Conservation (phyloP, 2,329 filamentous ascomycete species). For the Talaromyces sp. region DNA sequence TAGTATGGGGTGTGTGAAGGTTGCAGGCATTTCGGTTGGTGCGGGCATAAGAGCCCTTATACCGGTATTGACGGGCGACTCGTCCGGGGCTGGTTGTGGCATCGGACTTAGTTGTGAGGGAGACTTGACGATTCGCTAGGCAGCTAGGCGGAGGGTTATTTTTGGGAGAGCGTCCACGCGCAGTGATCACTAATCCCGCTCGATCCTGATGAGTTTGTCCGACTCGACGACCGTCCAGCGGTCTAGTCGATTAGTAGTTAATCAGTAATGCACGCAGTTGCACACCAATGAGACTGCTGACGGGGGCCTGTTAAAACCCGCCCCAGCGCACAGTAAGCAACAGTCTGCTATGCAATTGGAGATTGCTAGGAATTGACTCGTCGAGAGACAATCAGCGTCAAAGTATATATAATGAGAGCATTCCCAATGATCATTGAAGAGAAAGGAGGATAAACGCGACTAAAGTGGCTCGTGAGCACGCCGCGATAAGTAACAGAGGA, state of each 20-base stretch:
- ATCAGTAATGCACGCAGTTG: not conserved
- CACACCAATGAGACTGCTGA: slow-evolving; percentile 1
- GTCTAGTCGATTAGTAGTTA: slow-evolving; percentile 6
- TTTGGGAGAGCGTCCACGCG: not conserved
- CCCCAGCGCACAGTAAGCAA: not conserved
- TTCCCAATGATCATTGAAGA: not conserved
- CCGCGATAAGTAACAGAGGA: not conserved
- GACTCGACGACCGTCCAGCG: slow-evolving; percentile 2
- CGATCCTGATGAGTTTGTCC: not conserved
- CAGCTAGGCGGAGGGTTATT: not conserved
- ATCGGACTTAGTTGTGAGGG: slow-evolving; percentile 1
- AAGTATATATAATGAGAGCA: not conserved
- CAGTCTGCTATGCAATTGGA: no score
- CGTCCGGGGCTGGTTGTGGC: slow-evolving; percentile 9
- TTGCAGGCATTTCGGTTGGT: slow-evolving; percentile 7
- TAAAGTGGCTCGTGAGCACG: not conserved
- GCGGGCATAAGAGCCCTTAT: slow-evolving; percentile 6
- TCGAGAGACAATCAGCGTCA: no score
- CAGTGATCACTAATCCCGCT: slow-evolving; percentile 3
- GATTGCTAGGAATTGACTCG: not conserved
- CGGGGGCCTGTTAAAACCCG: not conserved
- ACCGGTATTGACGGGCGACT: slow-evolving; percentile 9
- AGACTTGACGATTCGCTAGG: not conserved
- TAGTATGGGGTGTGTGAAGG: slow-evolving; percentile 16
- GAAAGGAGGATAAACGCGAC: not conserved